These are phyloP conservation scores for Hygrophila difformis DNA, from an alignment of 257 asterid genomes.

Conservation along the genomic window DNA sequence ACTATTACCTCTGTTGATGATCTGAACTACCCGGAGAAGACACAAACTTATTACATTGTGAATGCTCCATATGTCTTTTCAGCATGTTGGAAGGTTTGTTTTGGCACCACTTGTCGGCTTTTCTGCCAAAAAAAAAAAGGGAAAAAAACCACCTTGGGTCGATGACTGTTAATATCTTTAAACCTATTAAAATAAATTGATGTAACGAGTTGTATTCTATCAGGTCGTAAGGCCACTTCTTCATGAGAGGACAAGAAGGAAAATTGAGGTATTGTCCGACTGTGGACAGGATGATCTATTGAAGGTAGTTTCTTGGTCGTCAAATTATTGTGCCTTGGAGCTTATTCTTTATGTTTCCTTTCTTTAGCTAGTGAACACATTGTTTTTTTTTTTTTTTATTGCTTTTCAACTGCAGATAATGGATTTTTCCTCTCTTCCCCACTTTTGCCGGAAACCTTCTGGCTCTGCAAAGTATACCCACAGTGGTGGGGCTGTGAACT, in stretches of 20 bases:
- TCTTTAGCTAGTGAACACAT: too few species aligned
- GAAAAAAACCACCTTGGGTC: not conserved
- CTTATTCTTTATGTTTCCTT: too few species aligned
- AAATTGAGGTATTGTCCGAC: slow-evolving; percentile 56
- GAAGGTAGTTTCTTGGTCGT: slow-evolving; percentile 21
- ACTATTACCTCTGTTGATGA: slow-evolving; percentile 57
- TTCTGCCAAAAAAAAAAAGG: too few species aligned
- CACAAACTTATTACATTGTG: slow-evolving; percentile 62
- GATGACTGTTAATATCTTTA: not conserved
- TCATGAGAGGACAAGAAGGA: slow-evolving; percentile 62
- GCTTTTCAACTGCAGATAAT: slow-evolving; percentile 46
- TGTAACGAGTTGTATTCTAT: slow-evolving; percentile 15
- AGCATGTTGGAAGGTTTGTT: slow-evolving; percentile 73
- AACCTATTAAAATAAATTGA: too few species aligned
- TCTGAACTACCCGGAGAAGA: slow-evolving; percentile 79
- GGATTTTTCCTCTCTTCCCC: slow-evolving; percentile 70
- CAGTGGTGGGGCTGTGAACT: slow-evolving; percentile 22
- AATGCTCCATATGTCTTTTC: slow-evolving; percentile 65
- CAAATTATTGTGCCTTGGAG: too few species aligned
- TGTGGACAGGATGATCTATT: slow-evolving; percentile 60
- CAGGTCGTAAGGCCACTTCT: slow-evolving; percentile 80
- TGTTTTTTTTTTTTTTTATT: too few species aligned
- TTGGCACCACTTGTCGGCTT: not conserved
- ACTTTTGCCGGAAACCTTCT: slow-evolving; percentile 54
- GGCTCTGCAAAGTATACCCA: slow-evolving; percentile 31